phyloP scores from a whole-genome alignment of 1,139 yeast species.

The Suhomyces coccinellae region DNA sequence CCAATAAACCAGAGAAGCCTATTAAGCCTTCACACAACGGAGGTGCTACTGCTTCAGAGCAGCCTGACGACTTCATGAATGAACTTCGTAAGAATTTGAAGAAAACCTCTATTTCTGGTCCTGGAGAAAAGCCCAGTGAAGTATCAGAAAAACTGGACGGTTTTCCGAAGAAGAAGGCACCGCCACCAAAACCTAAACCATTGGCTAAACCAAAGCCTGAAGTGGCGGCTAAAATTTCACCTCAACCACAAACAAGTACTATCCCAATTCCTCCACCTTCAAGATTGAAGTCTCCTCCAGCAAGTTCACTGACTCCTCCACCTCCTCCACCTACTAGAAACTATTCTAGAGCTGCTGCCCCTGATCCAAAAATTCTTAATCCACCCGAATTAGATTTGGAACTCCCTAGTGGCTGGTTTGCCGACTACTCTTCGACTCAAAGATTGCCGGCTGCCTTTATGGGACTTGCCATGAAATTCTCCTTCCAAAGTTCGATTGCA shows the following conservation, averaged over 20 bases:
- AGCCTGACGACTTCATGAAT: slow-evolving; percentile 8
- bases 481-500: slow-evolving; percentile 21
- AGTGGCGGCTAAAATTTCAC: neutral
- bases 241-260: neutral
- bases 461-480: slow-evolving; percentile 35
- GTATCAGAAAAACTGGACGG: neutral
- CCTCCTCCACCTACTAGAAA: slow-evolving; percentile 43
- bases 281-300: slow-evolving; percentile 6
- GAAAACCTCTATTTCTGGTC: slow-evolving; percentile 2
- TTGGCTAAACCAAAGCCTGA: slow-evolving; percentile 16
- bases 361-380: slow-evolving; percentile 14
- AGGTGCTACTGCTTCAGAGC: too few relatives aligned
- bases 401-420: slow-evolving; percentile 48
- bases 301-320: slow-evolving; percentile 20
- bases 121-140: neutral
- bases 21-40: neutral
- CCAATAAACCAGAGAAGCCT: slow-evolving; percentile 5
- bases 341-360: slow-evolving; percentile 26
- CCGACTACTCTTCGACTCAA: slow-evolving; percentile 22
- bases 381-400: slow-evolving; percentile 46
- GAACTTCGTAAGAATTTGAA: slow-evolving; percentile 15
- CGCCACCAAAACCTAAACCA: slow-evolving; percentile 16
- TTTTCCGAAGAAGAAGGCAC: slow-evolving; percentile 3
- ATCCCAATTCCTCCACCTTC: slow-evolving; percentile 12
- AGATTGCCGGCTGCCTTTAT: slow-evolving; percentile 37